Evolutionary conservation across 768 basidiomycete genomes (phyloP), one percentile per base, ranked within the genome.

Genomic region (Boletus vinaceobasis): DNA sequence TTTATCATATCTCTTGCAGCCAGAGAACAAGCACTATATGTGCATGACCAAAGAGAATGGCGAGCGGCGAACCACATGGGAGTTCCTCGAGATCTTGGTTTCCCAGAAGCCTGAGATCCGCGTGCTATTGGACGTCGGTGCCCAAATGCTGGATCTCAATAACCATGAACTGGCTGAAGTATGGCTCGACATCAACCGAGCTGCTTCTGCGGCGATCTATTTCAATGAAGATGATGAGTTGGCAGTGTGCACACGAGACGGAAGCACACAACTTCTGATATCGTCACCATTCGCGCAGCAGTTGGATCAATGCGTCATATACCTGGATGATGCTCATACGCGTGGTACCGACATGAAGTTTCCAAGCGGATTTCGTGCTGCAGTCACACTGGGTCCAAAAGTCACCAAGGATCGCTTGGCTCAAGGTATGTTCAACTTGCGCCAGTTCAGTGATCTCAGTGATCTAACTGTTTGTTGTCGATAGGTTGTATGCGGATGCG

Each of bases 401-500:
- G 60, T 76, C 4, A 75, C 71, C 0, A 75, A 75, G 48, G 74
- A 75, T 43, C 67, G 71, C 19, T 46, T 75, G 7, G 43, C 61
- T 3, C 74, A 75, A 59, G 74, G 74, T 73, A 48, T 31, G 67
- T 45, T 8, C 5, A 9, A 5, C 8, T 4, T 38, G 7, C 21
- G 8, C 14, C 4, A 19, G 14, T 46, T 33, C 9, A n/a, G n/a
- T n/a, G n/a, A 13, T 14, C 15, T 14, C 19, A 21, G 32, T 9
- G 15, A 42, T 43, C 46, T 60, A 5, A 65, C 15, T 11, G 15
- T 26, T n/a, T 13, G 3, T 23, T 9, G 2, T 15, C 1, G 64
- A 66, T 13, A 80, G 80, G 78, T 5, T 81, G 80, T 48, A 82
- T 81, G 81, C 71, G 80, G 11, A 79, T 82, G 80, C 72, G 81